Evolutionary conservation across 1,284 basidiomycete genomes (phyloP).

Genomic region (Psilocybe mexicana): DNA sequence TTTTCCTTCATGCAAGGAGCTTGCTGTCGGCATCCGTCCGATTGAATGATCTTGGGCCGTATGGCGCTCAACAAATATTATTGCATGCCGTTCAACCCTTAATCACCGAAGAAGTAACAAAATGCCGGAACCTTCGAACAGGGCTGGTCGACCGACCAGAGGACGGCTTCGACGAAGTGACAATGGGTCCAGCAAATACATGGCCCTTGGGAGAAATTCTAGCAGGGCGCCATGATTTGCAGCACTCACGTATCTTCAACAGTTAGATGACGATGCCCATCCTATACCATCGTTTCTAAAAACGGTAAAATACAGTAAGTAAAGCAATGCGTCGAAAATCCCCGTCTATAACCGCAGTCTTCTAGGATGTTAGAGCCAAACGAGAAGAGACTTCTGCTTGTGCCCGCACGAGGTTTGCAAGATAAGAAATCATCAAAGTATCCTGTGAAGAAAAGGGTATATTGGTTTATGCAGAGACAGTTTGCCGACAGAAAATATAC

Average conservation of each 20-base stretch:
- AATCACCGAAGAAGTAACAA: conserved; percentile 53
- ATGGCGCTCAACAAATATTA: conserved; percentile 87
- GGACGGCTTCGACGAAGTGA: conserved; percentile 36
- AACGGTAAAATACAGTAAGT: conserved; percentile 17
- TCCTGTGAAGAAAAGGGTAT: conserved; percentile 54
- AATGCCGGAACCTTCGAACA: conserved; percentile 48
- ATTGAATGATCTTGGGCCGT: conserved; percentile 91
- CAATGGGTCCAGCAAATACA: conserved; percentile 76
- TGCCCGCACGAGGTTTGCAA: conserved; percentile 91
- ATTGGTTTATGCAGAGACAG: neutral
- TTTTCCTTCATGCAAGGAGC: conserved; percentile 91
- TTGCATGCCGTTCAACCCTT: conserved; percentile 70
- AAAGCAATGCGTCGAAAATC: conserved; percentile 4
- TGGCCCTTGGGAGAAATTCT: conserved; percentile 98
- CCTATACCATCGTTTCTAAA: conserved; percentile 16
- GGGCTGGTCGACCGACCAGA: conserved; percentile 31
- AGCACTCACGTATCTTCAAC: conserved; percentile 97
- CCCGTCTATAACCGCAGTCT: conserved; percentile 8
- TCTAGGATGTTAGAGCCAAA: conserved; percentile 66
- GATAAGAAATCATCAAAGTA: conserved; percentile 92
- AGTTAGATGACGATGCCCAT: conserved; percentile 44
- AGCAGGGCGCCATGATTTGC: conserved; percentile 86
- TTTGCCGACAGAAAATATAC: conserved; percentile 37
- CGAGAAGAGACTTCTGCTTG: conserved; percentile 94
- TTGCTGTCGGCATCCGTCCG: conserved; percentile 90